Evolutionary conservation across 768 basidiomycete species (phyloP).

Genomic region (Suillus americanus): DNA sequence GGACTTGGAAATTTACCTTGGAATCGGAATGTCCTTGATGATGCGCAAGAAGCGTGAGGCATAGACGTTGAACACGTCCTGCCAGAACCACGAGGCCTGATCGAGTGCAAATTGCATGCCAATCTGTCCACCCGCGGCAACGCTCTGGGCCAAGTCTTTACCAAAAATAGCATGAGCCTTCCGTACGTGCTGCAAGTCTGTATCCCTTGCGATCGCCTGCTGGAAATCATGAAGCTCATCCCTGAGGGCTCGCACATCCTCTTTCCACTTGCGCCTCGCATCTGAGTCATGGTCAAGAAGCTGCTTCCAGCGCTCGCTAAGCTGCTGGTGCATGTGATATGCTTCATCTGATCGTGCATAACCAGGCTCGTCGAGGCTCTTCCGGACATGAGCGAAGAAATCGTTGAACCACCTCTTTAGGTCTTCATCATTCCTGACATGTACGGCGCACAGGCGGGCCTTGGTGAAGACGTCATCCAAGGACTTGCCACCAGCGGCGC

Average conservation of each 20-base stretch:
- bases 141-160: conserved; percentile 46
- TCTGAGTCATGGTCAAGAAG: conserved; percentile 46
- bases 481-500: conserved; percentile 47
- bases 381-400: conserved; percentile 46
- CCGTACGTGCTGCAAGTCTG: conserved; percentile 46
- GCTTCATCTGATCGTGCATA: conserved; percentile 54
- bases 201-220: conserved; percentile 45
- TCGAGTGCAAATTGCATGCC: conserved; percentile 56
- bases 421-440: conserved; percentile 53
- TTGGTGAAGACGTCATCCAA: conserved; percentile 48
- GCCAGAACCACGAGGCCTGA: conserved; percentile 74
- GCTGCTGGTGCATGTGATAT: conserved; percentile 37
- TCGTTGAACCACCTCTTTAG: conserved; percentile 57
- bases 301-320: conserved; percentile 50
- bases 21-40: conserved; percentile 66
- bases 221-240: conserved; percentile 45
- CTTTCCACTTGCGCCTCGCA: conserved; percentile 49
- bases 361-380: conserved; percentile 47
- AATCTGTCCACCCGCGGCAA: conserved; percentile 35
- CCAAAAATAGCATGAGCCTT: conserved; percentile 50
- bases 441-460: conserved; percentile 42
- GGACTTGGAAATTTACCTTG: conserved; percentile 43
- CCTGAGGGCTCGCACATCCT: conserved; percentile 46
- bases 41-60: conserved; percentile 54
- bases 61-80: conserved; percentile 81